Conservation (phyloP, 768 basidiomycete species). For the Tricholoma sp. region DNA sequence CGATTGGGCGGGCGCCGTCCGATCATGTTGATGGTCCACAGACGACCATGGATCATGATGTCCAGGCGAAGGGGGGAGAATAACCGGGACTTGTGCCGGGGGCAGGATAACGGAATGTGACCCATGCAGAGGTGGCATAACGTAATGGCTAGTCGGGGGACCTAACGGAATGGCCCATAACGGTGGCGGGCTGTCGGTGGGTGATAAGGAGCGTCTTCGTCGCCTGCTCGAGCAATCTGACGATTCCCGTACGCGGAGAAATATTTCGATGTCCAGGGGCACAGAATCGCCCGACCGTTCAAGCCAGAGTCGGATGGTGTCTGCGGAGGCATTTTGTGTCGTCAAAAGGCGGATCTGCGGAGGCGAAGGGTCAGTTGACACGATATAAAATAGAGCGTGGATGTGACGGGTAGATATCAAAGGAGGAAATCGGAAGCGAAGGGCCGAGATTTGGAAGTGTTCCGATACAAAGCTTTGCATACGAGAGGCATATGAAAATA, state of each 20-base stretch:
- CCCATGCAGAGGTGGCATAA: slow-evolving; percentile 27
- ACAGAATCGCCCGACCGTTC: slow-evolving; percentile 69
- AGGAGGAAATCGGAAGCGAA: slow-evolving; percentile 1
- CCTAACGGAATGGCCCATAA: slow-evolving; percentile 27
- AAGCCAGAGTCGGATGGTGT: slow-evolving; percentile 79
- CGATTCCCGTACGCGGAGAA: slow-evolving; percentile 45
- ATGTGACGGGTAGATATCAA: neutral
- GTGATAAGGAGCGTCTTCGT: slow-evolving; percentile 27
- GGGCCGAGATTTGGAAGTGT: neutral
- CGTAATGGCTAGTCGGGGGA: slow-evolving; percentile 30
- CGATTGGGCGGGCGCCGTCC: slow-evolving; percentile 23
- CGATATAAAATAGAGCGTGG: slow-evolving; percentile 1
- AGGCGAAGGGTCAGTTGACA: slow-evolving; percentile 7
- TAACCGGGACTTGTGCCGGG: slow-evolving; percentile 37
- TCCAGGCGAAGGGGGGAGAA: slow-evolving; percentile 41
- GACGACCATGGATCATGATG: slow-evolving; percentile 36
- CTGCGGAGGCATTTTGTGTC: slow-evolving; percentile 63
- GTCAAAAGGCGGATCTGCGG: slow-evolving; percentile 69
- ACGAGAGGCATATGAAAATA: neutral
- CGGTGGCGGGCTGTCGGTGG: slow-evolving; percentile 23
- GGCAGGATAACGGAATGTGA: slow-evolving; percentile 22
- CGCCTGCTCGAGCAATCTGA: slow-evolving; percentile 16
- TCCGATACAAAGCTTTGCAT: neutral
- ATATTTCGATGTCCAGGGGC: slow-evolving; percentile 79
- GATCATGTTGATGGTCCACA: slow-evolving; percentile 17